These are phyloP conservation scores for Zalerion maritima DNA, from an alignment of 495 filamentous ascomycete genomes.

Conservation along the genomic window DNA sequence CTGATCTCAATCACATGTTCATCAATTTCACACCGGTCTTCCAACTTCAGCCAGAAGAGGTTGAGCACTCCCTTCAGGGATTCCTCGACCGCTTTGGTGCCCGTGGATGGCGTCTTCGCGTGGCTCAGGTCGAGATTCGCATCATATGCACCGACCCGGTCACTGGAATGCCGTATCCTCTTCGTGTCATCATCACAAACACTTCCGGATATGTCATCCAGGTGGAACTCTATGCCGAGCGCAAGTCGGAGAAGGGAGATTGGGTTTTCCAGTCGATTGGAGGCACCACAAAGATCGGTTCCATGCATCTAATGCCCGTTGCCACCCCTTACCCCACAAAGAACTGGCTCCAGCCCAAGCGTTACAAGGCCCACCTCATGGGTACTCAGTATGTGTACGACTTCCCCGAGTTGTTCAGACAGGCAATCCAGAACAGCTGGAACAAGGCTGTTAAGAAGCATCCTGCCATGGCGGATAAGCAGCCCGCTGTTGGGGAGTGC, in stretches of 20 bases:
- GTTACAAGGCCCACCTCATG: constrained; percentile 98
- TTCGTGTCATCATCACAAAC: constrained; percentile 95
- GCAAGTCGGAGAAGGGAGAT: constrained; percentile 90
- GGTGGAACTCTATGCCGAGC: constrained; percentile 93
- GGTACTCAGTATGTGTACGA: constrained; percentile 99
- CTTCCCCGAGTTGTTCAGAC: constrained; percentile 98
- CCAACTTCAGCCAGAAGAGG: constrained; percentile 76
- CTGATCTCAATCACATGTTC: constrained; percentile 99
- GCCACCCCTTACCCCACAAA: constrained; percentile 92
- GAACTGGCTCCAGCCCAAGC: constrained; percentile 96
- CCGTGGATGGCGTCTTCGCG: constrained; percentile 89
- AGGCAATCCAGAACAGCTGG: constrained; percentile 96
- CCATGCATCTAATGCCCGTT: constrained; percentile 86
- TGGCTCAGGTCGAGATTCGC: constrained; percentile 94
- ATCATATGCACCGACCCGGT: constrained; percentile 86
- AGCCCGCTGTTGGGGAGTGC: constrained; percentile 76
- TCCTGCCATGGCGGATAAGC: constrained; percentile 57
- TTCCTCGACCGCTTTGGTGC: constrained; percentile 95
- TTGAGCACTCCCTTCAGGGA: constrained; percentile 84
- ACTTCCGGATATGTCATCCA: constrained; percentile 98
- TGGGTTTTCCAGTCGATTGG: constrained; percentile 98
- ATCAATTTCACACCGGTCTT: constrained; percentile 97
- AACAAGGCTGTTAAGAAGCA: constrained; percentile 53
- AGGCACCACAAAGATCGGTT: constrained; percentile 82
- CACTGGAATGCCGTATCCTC: constrained; percentile 76